Conservation (phyloP, 805 yeast species). For the Ogataea minuta region DNA sequence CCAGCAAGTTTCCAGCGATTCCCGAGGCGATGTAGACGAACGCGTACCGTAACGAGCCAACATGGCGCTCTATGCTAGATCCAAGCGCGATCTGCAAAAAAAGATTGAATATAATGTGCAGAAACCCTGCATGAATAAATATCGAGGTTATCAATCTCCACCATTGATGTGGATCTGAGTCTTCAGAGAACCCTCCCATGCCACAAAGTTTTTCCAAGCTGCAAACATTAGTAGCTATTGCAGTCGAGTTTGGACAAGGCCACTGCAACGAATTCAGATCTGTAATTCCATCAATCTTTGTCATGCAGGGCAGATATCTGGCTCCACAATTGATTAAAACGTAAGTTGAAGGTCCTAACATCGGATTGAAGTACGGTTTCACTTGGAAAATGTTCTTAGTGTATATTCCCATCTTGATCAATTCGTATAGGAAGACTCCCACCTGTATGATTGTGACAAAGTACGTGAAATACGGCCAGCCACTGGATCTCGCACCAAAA, state of each 20-base stretch:
- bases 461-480: slow-evolving; percentile 31
- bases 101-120: slow-evolving; percentile 65
- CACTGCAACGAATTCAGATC: slow-evolving; percentile 43
- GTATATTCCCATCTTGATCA: slow-evolving; percentile 51
- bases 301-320: slow-evolving; percentile 71
- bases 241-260: slow-evolving; percentile 72
- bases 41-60: slow-evolving; percentile 54
- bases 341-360: slow-evolving; percentile 74
- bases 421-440: slow-evolving; percentile 59
- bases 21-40: slow-evolving; percentile 61
- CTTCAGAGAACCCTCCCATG: slow-evolving; percentile 43
- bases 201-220: slow-evolving; percentile 59
- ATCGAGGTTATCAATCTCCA: slow-evolving; percentile 69
- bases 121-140: slow-evolving; percentile 70
- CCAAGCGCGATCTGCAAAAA: slow-evolving; percentile 63
- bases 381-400: slow-evolving; percentile 69
- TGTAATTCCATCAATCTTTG: slow-evolving; percentile 47
- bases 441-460: slow-evolving; percentile 46
- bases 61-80: slow-evolving; percentile 50
- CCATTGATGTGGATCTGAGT: slow-evolving; percentile 56
- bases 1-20: slow-evolving; percentile 62
- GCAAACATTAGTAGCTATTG: slow-evolving; percentile 53
- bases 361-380: slow-evolving; percentile 71
- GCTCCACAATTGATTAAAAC: slow-evolving; percentile 69
- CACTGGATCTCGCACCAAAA: slow-evolving; percentile 18